Evolutionary conservation across 148 eudicot genomes (phyloP).

Genomic region (Rhododendron vialii): DNA sequence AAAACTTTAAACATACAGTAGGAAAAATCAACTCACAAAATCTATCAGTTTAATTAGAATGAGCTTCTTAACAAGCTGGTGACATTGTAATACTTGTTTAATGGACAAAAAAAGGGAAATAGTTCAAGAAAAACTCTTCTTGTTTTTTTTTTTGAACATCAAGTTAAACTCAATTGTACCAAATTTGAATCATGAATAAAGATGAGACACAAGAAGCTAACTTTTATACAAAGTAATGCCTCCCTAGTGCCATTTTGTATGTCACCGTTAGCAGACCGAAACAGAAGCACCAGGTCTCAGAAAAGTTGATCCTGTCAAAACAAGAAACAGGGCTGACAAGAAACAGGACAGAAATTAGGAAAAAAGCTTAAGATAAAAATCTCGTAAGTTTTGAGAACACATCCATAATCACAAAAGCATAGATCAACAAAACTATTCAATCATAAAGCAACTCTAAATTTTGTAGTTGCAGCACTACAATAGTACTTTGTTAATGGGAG

Average conservation of each 20-base stretch:
- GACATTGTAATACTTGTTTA: background rate
- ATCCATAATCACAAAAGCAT: background rate
- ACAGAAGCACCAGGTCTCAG: conserved; percentile 48
- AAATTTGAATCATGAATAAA: background rate
- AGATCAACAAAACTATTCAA: background rate
- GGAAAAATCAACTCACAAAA: background rate
- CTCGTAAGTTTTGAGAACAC: background rate
- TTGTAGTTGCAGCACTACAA: background rate
- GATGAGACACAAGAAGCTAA: conserved; percentile 17
- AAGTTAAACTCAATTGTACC: background rate
- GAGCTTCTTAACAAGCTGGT: background rate
- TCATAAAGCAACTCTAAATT: background rate
- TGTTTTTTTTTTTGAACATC: too few relatives aligned
- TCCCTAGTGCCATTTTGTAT: conserved; percentile 64
- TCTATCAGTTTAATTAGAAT: background rate
- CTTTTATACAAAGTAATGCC: conserved; percentile 62
- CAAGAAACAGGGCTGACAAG: too few relatives aligned
- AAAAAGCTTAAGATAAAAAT: background rate
- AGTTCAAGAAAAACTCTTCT: background rate
- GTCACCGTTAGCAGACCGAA: conserved; percentile 44
- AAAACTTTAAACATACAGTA: background rate
- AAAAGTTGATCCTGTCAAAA: conserved; percentile 54
- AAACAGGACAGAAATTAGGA: background rate
- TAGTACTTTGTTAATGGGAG: background rate
- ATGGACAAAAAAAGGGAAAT: conserved; percentile 1